These are phyloP conservation scores for Phycomyces blakesleeanus DNA, from an alignment of 192 early-diverging fungal species.

Conservation along the genomic window DNA sequence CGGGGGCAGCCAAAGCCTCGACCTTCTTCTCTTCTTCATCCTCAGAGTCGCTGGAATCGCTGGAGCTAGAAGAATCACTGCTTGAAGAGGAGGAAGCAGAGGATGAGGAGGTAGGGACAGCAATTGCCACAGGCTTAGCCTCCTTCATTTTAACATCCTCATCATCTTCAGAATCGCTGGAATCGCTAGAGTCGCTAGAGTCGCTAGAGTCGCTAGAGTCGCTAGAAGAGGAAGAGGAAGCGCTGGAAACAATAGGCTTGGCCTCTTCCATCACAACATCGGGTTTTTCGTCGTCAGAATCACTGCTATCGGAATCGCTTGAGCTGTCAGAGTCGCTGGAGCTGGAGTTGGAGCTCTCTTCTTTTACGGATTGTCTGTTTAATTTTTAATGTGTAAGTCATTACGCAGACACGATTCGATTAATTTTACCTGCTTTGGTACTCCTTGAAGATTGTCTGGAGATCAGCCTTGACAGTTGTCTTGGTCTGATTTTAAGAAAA, in stretches of 20 bases:
- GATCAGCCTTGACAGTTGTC: not conserved
- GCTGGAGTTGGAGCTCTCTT: not conserved
- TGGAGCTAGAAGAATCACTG: not conserved
- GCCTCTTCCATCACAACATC: constrained; percentile 5
- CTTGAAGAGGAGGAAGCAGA: not conserved
- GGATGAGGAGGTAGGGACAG: no score
- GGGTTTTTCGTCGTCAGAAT: not conserved
- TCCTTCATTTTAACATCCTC: constrained; percentile 7
- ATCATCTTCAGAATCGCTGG: constrained; percentile 12
- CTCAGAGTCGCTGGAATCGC: constrained; percentile 13
- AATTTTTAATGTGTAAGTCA: not conserved
- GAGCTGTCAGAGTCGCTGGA: not conserved
- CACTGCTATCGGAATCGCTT: not conserved
- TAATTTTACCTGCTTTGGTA: constrained; percentile 16
- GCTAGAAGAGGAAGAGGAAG: not conserved
- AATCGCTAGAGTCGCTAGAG: constrained; percentile 14
- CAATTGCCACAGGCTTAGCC: not conserved
- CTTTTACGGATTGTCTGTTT: not conserved
- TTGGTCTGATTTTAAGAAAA: no score
- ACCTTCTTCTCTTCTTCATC: constrained; percentile 13
- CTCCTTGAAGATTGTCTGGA: constrained; percentile 10
- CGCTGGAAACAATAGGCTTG: not conserved
- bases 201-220: constrained; percentile 4
- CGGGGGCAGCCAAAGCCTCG: not conserved
- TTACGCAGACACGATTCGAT: not conserved